These are phyloP conservation scores for Beverwykella pulmonaria DNA, from an alignment of 495 filamentous ascomycete genomes.

Conservation along the genomic window DNA sequence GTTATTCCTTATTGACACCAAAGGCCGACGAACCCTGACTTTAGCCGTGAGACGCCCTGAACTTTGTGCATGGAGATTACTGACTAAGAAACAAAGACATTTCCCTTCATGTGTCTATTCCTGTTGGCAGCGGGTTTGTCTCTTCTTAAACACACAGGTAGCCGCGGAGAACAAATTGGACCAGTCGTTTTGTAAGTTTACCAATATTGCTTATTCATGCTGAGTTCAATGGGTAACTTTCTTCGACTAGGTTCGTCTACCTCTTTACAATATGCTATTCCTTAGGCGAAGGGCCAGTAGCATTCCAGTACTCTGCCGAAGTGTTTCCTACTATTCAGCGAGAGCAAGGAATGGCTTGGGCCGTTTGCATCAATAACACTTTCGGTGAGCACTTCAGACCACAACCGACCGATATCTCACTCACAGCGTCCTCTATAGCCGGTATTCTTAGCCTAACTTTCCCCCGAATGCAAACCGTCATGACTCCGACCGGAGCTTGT, in stretches of 20 bases:
- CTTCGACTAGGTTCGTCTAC: slow-evolving; percentile 42
- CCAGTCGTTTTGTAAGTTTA: slow-evolving; percentile 50
- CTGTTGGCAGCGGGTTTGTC: slow-evolving; percentile 40
- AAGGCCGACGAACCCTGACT: slow-evolving; percentile 46
- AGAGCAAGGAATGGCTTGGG: slow-evolving; percentile 46
- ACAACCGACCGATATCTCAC: not conserved
- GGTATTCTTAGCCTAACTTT: slow-evolving; percentile 60
- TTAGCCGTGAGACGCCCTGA: slow-evolving; percentile 39
- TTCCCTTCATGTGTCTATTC: slow-evolving; percentile 43
- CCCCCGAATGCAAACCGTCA: slow-evolving; percentile 52
- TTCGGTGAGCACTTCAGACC: slow-evolving; percentile 12
- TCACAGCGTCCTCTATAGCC: slow-evolving; percentile 6
- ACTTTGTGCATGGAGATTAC: not conserved
- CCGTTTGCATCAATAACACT: slow-evolving; percentile 50
- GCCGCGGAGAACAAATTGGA: slow-evolving; percentile 41
- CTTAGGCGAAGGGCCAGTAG: slow-evolving; percentile 60
- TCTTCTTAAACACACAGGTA: slow-evolving; percentile 19
- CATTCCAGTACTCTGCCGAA: slow-evolving; percentile 63
- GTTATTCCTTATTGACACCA: slow-evolving; percentile 60
- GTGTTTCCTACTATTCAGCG: slow-evolving; percentile 54
- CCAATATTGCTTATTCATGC: not conserved
- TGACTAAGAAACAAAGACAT: slow-evolving; percentile 28
- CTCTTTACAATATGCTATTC: slow-evolving; percentile 54
- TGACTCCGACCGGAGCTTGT: slow-evolving; percentile 59
- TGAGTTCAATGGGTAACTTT: not conserved